Evolutionary conservation across 768 basidiomycete genomes (phyloP).

Genomic region (Pulveroboletus ravenelii): DNA sequence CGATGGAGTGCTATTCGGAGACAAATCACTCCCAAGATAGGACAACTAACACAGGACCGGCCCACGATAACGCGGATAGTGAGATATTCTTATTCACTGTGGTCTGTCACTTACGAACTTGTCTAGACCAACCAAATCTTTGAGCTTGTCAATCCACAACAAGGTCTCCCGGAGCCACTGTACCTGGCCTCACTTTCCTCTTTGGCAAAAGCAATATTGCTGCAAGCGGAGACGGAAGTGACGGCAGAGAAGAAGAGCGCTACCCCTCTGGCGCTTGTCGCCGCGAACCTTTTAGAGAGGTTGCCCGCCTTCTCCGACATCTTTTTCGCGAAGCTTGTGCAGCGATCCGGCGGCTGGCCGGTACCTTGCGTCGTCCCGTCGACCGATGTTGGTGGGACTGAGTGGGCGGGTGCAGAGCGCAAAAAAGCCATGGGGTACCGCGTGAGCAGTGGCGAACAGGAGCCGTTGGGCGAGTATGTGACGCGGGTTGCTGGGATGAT

Average conservation of each 20-base stretch:
- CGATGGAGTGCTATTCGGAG: slow-evolving; percentile 67
- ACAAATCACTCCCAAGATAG: slow-evolving; percentile 81
- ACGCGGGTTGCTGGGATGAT: slow-evolving; percentile 72
- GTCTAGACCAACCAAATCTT: slow-evolving; percentile 39
- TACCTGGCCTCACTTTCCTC: slow-evolving; percentile 81
- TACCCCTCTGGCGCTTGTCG: slow-evolving; percentile 71
- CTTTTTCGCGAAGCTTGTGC: slow-evolving; percentile 80
- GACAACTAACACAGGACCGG: slow-evolving; percentile 75
- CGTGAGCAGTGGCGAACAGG: slow-evolving; percentile 40
- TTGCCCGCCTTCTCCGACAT: slow-evolving; percentile 60
- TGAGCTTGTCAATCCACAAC: slow-evolving; percentile 35
- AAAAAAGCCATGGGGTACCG: slow-evolving; percentile 57
- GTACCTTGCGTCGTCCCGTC: slow-evolving; percentile 60
- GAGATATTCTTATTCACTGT: slow-evolving; percentile 27
- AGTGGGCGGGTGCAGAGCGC: slow-evolving; percentile 41
- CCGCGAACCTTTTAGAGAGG: slow-evolving; percentile 59
- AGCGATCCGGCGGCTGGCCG: slow-evolving; percentile 86
- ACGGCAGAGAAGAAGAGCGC: slow-evolving; percentile 85
- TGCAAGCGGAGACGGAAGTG: slow-evolving; percentile 93
- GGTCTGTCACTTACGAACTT: slow-evolving; percentile 8
- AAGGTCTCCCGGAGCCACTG: slow-evolving; percentile 33
- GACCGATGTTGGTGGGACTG: slow-evolving; percentile 44
- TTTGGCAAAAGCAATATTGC: slow-evolving; percentile 81
- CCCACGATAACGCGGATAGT: slow-evolving; percentile 62
- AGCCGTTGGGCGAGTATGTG: slow-evolving; percentile 57